Evolutionary conservation across 176 grass and related monocot species (phyloP), one percentile per base, ranked within the genome.

Genomic region (Carex littledalei): DNA sequence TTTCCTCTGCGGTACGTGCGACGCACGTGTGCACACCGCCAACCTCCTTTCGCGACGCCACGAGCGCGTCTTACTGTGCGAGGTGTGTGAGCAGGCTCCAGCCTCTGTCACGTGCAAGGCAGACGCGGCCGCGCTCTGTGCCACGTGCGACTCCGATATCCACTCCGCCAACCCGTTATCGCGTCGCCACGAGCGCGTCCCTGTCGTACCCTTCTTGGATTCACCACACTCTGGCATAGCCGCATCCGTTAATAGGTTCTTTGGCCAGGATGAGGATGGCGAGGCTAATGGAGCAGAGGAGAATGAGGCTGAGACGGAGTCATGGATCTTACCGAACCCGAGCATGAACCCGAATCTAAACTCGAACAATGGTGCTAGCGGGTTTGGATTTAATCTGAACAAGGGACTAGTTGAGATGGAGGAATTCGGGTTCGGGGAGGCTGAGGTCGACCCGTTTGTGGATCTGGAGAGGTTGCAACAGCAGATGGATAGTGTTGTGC

Each of bases 21-120:
- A 13, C 56, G 26, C 63, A 3, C 72, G 43, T 74, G 31, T 16
- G 0, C 85, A 84, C 45, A 75, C 6, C 17, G 78, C 63, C 61
- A 8, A 34, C n/a, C 76, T 88, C 32, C 84, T 85, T 39, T 78
- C 45, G 29, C 32, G 6, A 39, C 16, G 69, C 29, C 52, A 81
- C 45, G 76, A 34, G 20, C 64, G 26, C 35, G 32, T 71, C 50
- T 85, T 63, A 90, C 2, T 97, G 73, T 99, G 96, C 86, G 91
- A 95, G 88, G 96, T 99, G 20, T 99, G 96, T 87, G 91, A 94
- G 85, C 81, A 92, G 17, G 87, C 86, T 18, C 93, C 96, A 3
- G 96, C 96, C 3, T 85, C 82, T 0, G 87, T 99, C 13, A 99
- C 91, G 0, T 99, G 96, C 91, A 99, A 99, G 87, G 96, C 96